Percentiles rank a stretch among this genome's conserved stretches.
phyloP scores from a whole-genome alignment of 2,329 filamentous ascomycete genomes.

The Nemania sp. region DNA sequence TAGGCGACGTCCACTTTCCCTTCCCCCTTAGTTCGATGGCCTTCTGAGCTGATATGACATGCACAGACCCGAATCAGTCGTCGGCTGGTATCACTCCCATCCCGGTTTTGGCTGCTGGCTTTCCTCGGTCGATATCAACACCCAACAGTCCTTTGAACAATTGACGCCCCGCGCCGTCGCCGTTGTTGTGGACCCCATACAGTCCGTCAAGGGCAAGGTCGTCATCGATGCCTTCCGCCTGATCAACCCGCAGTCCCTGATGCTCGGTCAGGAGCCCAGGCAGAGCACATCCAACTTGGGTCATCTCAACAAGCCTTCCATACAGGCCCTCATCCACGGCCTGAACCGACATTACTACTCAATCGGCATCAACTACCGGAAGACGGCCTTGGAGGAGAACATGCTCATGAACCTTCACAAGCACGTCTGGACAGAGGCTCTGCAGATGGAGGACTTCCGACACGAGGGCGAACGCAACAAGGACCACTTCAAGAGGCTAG shows the following conservation, averaged over 20 bases:
- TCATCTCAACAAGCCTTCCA: slow-evolving; percentile 99
- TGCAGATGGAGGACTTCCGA: slow-evolving; percentile 96
- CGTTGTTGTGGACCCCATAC: slow-evolving; percentile 97
- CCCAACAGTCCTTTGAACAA: slow-evolving; percentile 99
- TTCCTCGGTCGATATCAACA: slow-evolving; percentile 98
- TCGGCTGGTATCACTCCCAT: slow-evolving; percentile 99
- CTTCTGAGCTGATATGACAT: not conserved
- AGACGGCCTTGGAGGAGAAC: slow-evolving; percentile 96
- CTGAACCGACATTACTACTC: slow-evolving; percentile 99
- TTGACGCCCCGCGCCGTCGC: slow-evolving; percentile 95
- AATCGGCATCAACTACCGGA: slow-evolving; percentile 97
- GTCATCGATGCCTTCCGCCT: slow-evolving; percentile 99
- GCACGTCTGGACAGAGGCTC: slow-evolving; percentile 97
- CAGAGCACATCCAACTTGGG: slow-evolving; percentile 98
- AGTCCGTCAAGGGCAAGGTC: slow-evolving; percentile 99
- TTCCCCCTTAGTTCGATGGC: not conserved
- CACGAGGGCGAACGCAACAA: slow-evolving; percentile 83
- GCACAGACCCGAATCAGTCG: slow-evolving; percentile 86
- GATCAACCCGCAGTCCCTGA: slow-evolving; percentile 96
- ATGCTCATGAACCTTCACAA: slow-evolving; percentile 99
- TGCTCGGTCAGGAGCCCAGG: slow-evolving; percentile 96
- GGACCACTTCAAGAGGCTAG: slow-evolving; percentile 84
- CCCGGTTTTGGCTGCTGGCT: slow-evolving; percentile 99
- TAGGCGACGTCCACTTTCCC: slow-evolving; percentile 48
- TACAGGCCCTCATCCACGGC: slow-evolving; percentile 97